Evolutionary conservation across 371 early-diverging fungal genomes (phyloP), one percentile per base, ranked within the genome.

Genomic region (Mortierella sp.): DNA sequence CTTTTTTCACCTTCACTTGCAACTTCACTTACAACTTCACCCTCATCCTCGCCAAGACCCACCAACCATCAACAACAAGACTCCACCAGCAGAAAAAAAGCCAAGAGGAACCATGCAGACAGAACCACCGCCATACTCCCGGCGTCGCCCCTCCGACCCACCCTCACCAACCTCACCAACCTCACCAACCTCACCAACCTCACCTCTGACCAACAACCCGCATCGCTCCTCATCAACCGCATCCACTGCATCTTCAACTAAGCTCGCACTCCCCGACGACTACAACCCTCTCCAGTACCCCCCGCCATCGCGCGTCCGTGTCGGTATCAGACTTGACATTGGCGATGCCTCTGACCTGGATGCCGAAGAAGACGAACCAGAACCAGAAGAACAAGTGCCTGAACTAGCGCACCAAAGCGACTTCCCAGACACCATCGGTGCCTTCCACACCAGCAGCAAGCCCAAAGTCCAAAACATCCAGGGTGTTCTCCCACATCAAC

Each of bases 261-360:
- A 74, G 18, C 54, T 86, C 32, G 58, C 75, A 51, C 70, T 82
- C 11, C 87, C 87, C 27, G 87, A 86, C 11, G 78, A 86, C 71
- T 86, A 86, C 71, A 82, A 82, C 48, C 87, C 87, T 5, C 80
- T 86, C 8, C 87, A 82, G 27, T 86, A 86, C 74, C 87, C 87
- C 6, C 87, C 87, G 11, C 87, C 87, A 32, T 86, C 87, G 16
- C 80, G 87, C 43, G 80, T 82, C 60, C 79, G 82, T 1, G 79
- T 78, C 1, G 80, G 82, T 14, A 72, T 72, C 56, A 70, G n/a
- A 21, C 75, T 29, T 32, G 77, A 74, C 44, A 65, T 70, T 32
- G 77, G 72, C 29, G 84, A 84, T 71, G 75, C 72, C 38, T 84
- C 84, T 0, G 84, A 84, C 73, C 21, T 79, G 29, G 85, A 84